These are phyloP conservation scores for Boletellus sp. DNA, from an alignment of 1,284 basidiomycete species.

Conservation along the genomic window DNA sequence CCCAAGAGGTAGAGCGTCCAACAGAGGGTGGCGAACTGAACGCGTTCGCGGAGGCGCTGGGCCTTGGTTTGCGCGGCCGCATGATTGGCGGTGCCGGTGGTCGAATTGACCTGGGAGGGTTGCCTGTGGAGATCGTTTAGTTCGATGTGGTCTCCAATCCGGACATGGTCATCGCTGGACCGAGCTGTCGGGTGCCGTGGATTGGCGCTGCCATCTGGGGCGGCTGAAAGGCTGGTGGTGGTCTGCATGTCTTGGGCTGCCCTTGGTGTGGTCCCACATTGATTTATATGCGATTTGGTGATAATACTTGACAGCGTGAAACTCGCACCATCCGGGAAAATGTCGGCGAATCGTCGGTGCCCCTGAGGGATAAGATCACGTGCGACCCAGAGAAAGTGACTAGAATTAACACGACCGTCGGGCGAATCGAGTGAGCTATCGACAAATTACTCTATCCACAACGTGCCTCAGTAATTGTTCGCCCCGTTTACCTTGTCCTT, in stretches of 20 bases:
- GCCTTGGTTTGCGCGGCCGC: constrained; percentile 11
- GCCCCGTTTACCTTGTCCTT: constrained; percentile 63
- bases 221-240: background rate
- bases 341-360: too few species aligned
- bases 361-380: background rate
- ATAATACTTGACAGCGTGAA: too few species aligned
- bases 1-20: constrained; percentile 31
- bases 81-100: background rate
- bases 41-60: constrained; percentile 21
- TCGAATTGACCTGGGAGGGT: background rate
- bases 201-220: constrained; percentile 7
- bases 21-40: constrained; percentile 31
- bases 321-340: too few species aligned
- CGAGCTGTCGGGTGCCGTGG: constrained; percentile 6
- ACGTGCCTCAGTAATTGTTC: constrained; percentile 28
- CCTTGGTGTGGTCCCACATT: too few species aligned
- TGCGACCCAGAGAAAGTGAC: background rate
- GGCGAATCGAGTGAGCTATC: too few species aligned
- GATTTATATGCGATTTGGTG: too few species aligned
- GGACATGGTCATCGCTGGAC: constrained; percentile 3
- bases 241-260: constrained; percentile 12
- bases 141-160: constrained; percentile 6
- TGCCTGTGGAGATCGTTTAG: constrained; percentile 9
- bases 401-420: too few species aligned
- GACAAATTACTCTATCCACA: background rate